Base-by-base conservation (phyloP, 2,329 filamentous ascomycete species). In the Cercospora sesami region DNA sequence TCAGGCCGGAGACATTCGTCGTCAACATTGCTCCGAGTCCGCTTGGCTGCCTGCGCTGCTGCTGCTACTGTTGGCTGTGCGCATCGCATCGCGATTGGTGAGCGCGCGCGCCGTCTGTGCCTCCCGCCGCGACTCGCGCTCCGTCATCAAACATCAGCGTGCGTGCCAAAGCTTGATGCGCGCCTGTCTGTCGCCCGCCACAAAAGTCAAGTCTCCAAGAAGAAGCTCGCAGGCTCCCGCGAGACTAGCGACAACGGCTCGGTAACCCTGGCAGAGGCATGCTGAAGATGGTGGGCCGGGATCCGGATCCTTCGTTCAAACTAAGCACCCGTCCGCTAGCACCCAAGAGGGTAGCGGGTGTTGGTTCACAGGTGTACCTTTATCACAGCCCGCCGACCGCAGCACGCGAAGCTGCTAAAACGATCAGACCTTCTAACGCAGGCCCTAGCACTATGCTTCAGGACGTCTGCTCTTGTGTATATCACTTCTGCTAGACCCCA, bases 311-410 rank as follows among this genome's bases (percentile, higher is more conserved):
- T 73, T 71, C 63, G 68, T 68, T 23, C 42, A 64, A 69, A 70
- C 70, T 67, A 72, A 70, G 65, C 68, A 71, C 68, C 61, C 63
- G 59, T 45, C 66, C 72, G 66, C 73, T 75, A 75, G 70, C 63
- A 68, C 71, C 7, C 33, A 66, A 60, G 39, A 16, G 66, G 69
- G 60, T 71, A 72, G 71, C 65, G 42, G 58, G 42, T 71, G 73
- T 74, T 74, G 73, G 72, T 71, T 63, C 62, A 64, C 71, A 70
- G 68, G 72, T 69, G 69, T 70, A 63, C 68, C 69, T 68, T 75
- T 75, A 74, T 71, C 72, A 73, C 55, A 65, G 68, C 62, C 51
- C 53, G 53, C 60, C 60, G 62, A 64, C 62, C 62, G 62, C 62
- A 64, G 62, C 62, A 64, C 45, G 51, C 62, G 62, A 64, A 57